Conservation (phyloP, 176 grass and related monocot genomes). For the Phoenix dactylifera region DNA sequence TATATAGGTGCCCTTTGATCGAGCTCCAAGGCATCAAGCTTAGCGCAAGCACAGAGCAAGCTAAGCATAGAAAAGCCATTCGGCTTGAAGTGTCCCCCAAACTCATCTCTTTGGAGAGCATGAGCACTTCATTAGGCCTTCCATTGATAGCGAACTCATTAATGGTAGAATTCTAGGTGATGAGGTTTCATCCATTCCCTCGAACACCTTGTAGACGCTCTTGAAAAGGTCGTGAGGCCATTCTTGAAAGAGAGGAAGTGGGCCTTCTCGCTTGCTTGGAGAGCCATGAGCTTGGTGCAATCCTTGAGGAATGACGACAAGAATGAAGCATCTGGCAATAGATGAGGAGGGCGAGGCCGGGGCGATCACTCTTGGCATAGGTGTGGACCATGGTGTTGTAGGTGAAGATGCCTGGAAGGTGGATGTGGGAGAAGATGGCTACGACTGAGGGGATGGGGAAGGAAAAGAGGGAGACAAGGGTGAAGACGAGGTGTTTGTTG, state of each 20-base stretch:
- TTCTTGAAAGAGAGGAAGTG: conserved; percentile 48
- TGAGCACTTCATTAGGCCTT: conserved; percentile 59
- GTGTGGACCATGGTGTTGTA: conserved; percentile 74
- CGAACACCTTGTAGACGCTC: conserved; percentile 63
- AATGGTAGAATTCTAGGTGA: conserved; percentile 69
- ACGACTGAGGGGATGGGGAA: conserved; percentile 37
- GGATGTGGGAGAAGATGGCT: conserved; percentile 32
- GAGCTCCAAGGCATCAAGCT: conserved; percentile 41
- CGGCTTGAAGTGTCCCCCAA: conserved; percentile 10
- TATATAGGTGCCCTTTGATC: conserved; percentile 49
- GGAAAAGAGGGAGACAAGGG: conserved; percentile 35
- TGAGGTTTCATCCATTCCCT: conserved; percentile 46
- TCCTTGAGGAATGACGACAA: conserved; percentile 56
- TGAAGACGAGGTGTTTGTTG: conserved; percentile 66
- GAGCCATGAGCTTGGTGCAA: conserved; percentile 49
- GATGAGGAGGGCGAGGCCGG: conserved; percentile 45
- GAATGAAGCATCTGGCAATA: conserved; percentile 30
- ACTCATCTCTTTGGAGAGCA: conserved; percentile 50
- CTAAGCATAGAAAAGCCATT: conserved; percentile 71
- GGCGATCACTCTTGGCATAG: conserved; percentile 33
- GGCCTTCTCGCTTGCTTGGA: conserved; percentile 52
- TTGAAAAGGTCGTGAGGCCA: conserved; percentile 45
- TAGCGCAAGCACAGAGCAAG: conserved; percentile 43
- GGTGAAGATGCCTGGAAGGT: conserved; percentile 35
- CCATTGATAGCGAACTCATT: conserved; percentile 62